These are phyloP conservation scores for Metschnikowia bowlesiae DNA, from an alignment of 805 yeast genomes.

Conservation along the genomic window DNA sequence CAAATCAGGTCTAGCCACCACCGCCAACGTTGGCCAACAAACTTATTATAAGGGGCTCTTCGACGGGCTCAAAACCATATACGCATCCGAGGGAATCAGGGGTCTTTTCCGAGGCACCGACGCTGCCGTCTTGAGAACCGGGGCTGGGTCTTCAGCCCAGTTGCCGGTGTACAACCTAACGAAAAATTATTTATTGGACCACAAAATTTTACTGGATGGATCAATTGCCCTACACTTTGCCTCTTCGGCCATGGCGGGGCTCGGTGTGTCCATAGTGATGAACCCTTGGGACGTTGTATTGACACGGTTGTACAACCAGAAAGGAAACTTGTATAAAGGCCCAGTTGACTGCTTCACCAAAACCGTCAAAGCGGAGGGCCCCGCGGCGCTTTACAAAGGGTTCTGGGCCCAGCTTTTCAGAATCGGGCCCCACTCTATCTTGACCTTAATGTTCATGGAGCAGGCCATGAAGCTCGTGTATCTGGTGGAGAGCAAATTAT, in stretches of 20 bases:
- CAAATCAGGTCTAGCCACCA: slow-evolving; percentile 31
- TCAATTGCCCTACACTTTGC: slow-evolving; percentile 61
- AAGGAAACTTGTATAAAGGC: slow-evolving; percentile 78
- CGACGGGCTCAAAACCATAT: slow-evolving; percentile 65
- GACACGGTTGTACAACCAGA: slow-evolving; percentile 93
- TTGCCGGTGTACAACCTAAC: slow-evolving; percentile 82
- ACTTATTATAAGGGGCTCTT: slow-evolving; percentile 71
- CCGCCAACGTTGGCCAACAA: slow-evolving; percentile 74
- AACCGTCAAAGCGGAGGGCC: slow-evolving; percentile 81
- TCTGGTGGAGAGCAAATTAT: slow-evolving; percentile 22
- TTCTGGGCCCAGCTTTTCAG: slow-evolving; percentile 89
- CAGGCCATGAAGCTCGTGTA: slow-evolving; percentile 69
- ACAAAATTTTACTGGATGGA: slow-evolving; percentile 56
- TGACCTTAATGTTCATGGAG: slow-evolving; percentile 92
- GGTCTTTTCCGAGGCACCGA: slow-evolving; percentile 90
- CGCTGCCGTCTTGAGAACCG: slow-evolving; percentile 91
- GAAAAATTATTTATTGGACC: slow-evolving; percentile 55
- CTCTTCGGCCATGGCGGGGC: slow-evolving; percentile 75
- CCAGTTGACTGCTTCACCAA: slow-evolving; percentile 86
- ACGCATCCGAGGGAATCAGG: slow-evolving; percentile 60
- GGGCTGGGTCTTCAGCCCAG: slow-evolving; percentile 94
- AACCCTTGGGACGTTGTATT: slow-evolving; percentile 96
- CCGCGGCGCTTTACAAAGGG: slow-evolving; percentile 86
- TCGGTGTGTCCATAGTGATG: slow-evolving; percentile 93
- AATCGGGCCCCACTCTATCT: slow-evolving; percentile 91